These are phyloP conservation scores for Ascomycota sp. DNA, from an alignment of 2,329 filamentous ascomycete genomes.

Conservation along the genomic window DNA sequence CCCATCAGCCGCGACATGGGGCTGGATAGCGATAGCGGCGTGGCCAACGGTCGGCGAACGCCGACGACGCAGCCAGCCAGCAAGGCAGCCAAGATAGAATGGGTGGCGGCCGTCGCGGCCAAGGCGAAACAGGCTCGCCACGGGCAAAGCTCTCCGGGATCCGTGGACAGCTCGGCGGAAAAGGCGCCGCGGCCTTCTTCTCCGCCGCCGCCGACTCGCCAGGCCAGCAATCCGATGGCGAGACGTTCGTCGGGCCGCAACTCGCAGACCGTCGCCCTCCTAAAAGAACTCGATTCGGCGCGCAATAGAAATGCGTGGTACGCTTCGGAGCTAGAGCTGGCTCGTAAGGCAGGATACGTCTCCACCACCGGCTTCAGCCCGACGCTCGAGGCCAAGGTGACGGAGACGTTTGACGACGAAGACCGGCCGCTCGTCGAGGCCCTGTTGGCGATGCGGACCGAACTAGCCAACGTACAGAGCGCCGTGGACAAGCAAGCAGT, in stretches of 20 bases:
- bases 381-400: constrained; percentile 49
- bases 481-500: constrained; percentile 77
- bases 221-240: constrained; percentile 33
- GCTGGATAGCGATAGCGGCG: constrained; percentile 26
- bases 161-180: constrained; percentile 46
- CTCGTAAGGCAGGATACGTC: constrained; percentile 70
- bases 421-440: constrained; percentile 84
- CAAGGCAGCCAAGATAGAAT: constrained; percentile 15
- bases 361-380: constrained; percentile 48
- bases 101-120: constrained; percentile 7
- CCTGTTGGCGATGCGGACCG: constrained; percentile 70
- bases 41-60: constrained; percentile 38
- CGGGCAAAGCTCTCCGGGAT: constrained; percentile 30
- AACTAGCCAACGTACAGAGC: constrained; percentile 70
- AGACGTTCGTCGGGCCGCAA: constrained; percentile 37
- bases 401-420: constrained; percentile 71
- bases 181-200: constrained; percentile 28
- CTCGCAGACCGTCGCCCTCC: constrained; percentile 47
- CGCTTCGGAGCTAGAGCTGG: constrained; percentile 78
- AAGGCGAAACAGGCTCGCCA: constrained; percentile 14
- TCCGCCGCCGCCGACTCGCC: constrained; percentile 33
- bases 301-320: constrained; percentile 91
- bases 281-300: constrained; percentile 67
- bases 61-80: constrained; percentile 31
- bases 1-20: constrained; percentile 16